These are phyloP conservation scores for Pseudocercospora ulei DNA, from an alignment of 2,329 filamentous ascomycete species.

Conservation along the genomic window DNA sequence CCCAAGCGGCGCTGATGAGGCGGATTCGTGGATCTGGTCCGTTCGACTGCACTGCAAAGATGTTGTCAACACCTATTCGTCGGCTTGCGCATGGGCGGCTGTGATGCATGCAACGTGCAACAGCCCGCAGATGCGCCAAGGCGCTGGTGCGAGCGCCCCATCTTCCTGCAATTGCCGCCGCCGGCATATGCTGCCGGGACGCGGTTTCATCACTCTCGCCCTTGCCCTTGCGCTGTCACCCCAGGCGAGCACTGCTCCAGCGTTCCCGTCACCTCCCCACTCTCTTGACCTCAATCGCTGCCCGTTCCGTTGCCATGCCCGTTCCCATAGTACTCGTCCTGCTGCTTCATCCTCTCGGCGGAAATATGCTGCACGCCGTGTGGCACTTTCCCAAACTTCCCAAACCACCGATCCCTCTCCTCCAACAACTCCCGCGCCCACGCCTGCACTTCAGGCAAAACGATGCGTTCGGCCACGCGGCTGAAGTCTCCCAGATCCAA, in stretches of 20 bases:
- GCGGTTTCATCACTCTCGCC: too few relatives aligned
- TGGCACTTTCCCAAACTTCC: slow-evolving; percentile 30
- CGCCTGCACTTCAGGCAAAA: slow-evolving; percentile 63
- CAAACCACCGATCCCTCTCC: slow-evolving; percentile 69
- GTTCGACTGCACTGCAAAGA: slow-evolving; percentile 5
- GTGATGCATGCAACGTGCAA: too few relatives aligned
- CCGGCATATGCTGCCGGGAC: too few relatives aligned
- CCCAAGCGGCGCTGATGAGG: too few relatives aligned
- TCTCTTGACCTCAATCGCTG: background rate
- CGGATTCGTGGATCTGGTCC: too few relatives aligned
- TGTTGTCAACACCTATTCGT: slow-evolving; percentile 2
- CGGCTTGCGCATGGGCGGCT: too few relatives aligned
- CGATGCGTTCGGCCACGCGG: slow-evolving; percentile 63
- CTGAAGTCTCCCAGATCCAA: slow-evolving; percentile 80
- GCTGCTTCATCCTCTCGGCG: slow-evolving; percentile 27
- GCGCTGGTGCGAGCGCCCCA: too few relatives aligned
- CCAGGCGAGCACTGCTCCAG: too few relatives aligned
- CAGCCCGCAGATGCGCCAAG: too few relatives aligned
- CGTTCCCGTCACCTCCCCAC: background rate
- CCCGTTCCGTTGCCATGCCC: slow-evolving; percentile 6
- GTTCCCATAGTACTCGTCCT: slow-evolving; percentile 34
- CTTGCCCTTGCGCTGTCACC: too few relatives aligned
- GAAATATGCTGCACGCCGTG: slow-evolving; percentile 23
- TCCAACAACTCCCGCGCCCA: slow-evolving; percentile 69
- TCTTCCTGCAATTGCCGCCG: too few relatives aligned